Base-by-base conservation (phyloP, 495 filamentous ascomycete genomes). In the Astrocystis sublimbata region DNA sequence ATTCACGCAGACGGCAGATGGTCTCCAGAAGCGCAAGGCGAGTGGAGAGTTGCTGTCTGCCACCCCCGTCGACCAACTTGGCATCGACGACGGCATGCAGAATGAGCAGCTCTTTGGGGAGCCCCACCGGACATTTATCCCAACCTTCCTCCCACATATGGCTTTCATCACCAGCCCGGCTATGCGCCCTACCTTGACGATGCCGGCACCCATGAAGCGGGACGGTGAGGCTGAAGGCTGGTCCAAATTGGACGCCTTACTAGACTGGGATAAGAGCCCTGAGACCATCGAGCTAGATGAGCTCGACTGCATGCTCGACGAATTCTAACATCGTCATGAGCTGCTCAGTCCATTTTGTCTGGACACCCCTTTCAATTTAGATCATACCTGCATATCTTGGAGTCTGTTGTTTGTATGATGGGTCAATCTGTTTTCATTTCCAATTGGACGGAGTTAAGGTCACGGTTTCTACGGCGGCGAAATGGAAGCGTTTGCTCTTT, bases 201-300 rank as follows among this genome's bases (percentile, higher is more conserved):
- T 67, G 38, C 71, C 73, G 33, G 50, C 60, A 4, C 60, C 60
- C 23, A 66, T 79, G n/a, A 83, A 83, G 65, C 84, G 80, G 65
- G 79, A 83, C 33, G 58, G 61, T 26, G 81, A 83, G 54, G 71
- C 69, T 23, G 84, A 83, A 17, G 71, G 72, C 59, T 85, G 82
- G 79, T 65, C 71, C 43, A 82, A 78, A 58, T 68, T 81, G 46
- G 81, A 85, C 33, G 73, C 81, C 59, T 75, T 84, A 54, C 68
- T 85, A 36, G 83, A 86, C 58, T 84, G 87, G 76, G 89, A 92
- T 64, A 78, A 86, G 61, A 93, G 88, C 73, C 92, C 92, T 0
- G 94, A 98, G 75, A 91, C 85, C 55, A 86, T 98, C 52, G 91
- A 92, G 75, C 82, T 98, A 35, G 90, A 96, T 46, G 94, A 98